Percentiles rank a stretch among this genome's conserved stretches.
Conservation (phyloP, 169 alveolate genomes). For the Plasmodium sp. region DNA sequence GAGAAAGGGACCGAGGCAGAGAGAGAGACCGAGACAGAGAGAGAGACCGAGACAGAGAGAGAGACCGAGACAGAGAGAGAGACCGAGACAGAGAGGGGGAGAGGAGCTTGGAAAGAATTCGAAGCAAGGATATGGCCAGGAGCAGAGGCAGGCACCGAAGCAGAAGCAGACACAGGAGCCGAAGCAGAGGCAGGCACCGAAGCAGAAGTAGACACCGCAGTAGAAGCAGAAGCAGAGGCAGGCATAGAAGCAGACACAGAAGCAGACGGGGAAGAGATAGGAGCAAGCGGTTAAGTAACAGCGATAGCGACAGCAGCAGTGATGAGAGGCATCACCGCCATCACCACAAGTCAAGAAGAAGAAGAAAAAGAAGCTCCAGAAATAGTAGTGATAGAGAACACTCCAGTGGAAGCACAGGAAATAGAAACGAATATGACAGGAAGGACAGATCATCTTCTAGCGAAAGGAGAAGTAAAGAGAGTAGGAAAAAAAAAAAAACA, state of each 20-base stretch:
- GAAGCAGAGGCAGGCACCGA: conserved; percentile 26
- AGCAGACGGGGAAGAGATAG: conserved; percentile 20
- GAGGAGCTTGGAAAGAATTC: conserved; percentile 21
- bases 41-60: background rate
- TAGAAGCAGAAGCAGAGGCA: conserved; percentile 4
- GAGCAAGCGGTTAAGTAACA: background rate
- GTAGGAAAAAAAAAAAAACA: conserved; percentile 31
- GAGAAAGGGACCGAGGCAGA: background rate
- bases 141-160: conserved; percentile 5
- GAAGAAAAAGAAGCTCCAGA: conserved; percentile 17
- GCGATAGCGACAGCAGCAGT: conserved; percentile 31
- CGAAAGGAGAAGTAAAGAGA: conserved; percentile 21
- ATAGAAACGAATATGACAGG: conserved; percentile 9
- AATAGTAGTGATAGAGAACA: conserved; percentile 38
- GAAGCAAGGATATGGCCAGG: conserved; percentile 22
- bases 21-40: background rate
- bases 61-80: background rate
- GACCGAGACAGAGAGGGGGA: background rate
- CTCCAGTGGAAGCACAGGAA: conserved; percentile 14
- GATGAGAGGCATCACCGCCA: conserved; percentile 17
- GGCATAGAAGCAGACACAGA: conserved; percentile 11
- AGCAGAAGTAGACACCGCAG: conserved; percentile 18
- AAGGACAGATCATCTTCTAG: conserved; percentile 33
- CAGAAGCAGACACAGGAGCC: conserved; percentile 2
- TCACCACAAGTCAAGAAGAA: conserved; percentile 12